Base-by-base conservation (phyloP, 805 yeast species). In the Metschnikowia hibisci region DNA sequence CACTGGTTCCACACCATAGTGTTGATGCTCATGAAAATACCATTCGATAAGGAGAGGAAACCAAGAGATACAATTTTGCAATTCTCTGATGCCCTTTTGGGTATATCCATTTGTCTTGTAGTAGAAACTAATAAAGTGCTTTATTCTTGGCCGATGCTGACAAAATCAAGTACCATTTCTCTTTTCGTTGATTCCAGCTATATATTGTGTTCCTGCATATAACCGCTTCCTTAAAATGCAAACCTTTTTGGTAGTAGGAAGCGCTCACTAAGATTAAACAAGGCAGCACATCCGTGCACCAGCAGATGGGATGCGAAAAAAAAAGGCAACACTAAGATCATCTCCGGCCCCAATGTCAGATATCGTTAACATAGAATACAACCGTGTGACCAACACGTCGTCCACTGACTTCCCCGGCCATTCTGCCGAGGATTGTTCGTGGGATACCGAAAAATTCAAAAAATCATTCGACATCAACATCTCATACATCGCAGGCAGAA, bases 391-490 rank as follows among this genome's bases (percentile, higher is more conserved):
- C 13, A 87, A 89, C 67, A 87, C 93, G 3, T 74, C 91, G 1
- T 77, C 95, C 31, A 87, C 90, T 1, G 97, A 90, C 60, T 91
- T 89, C 61, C 98, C 98, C 5, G 97, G 97, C 2, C 87, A 84
- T 61, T 68, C 78, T 25, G 74, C 73, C 25, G 82, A 73, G 27
- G 89, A 82, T 53, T 70, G 77, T 50, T 76, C 88, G 2, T 91
- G 98, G 97, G 82, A 82, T 61, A 68, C 89, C 28, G 91, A 87
- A 44, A 81, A 78, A 57, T 90, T 91, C 70, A 82, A 83, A 60
- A 63, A 81, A 41, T 60, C 67, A 14, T 81, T 86, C 53, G 81
- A 81, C 47, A 78, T 91, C 48, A 71, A 82, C 47, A 79, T 91
- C 51, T 69, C 82, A 6, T 77, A 80, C 56, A 67, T 82, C 46